These are phyloP conservation scores for Fusarium foetens DNA, from an alignment of 2,329 filamentous ascomycete genomes.

Conservation along the genomic window DNA sequence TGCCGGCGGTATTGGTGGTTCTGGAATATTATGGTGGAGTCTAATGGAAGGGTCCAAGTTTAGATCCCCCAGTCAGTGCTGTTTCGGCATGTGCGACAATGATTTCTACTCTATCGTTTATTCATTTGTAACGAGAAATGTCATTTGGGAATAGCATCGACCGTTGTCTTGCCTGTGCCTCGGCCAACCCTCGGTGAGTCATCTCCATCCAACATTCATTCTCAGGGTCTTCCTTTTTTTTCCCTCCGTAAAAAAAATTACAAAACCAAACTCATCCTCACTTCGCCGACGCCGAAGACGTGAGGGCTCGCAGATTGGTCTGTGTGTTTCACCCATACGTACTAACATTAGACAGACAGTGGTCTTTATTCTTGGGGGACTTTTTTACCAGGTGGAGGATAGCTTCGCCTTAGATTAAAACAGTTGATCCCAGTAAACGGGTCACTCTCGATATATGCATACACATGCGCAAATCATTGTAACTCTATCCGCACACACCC, in stretches of 20 bases:
- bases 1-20: conserved; percentile 26
- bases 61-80: background rate
- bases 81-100: conserved; percentile 1
- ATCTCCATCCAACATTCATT: background rate
- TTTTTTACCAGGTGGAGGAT: conserved; percentile 4
- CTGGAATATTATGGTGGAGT: conserved; percentile 8
- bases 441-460: conserved; percentile 29
- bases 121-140: background rate
- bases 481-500: background rate
- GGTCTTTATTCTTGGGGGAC: conserved; percentile 5
- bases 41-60: background rate
- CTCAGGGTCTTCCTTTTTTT: conserved; percentile 15
- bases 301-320: conserved; percentile 42
- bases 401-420: conserved; percentile 31
- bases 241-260: background rate
- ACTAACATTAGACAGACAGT: conserved; percentile 13
- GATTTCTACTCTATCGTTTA: background rate
- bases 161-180: conserved; percentile 1
- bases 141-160: conserved; percentile 14
- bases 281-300: conserved; percentile 42
- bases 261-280: conserved; percentile 28
- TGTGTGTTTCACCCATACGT: conserved; percentile 40
- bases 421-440: conserved; percentile 15
- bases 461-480: conserved; percentile 14
- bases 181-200: conserved; percentile 22